Base-by-base conservation (phyloP, 148 eudicot species). In the Silene uniflora region DNA sequence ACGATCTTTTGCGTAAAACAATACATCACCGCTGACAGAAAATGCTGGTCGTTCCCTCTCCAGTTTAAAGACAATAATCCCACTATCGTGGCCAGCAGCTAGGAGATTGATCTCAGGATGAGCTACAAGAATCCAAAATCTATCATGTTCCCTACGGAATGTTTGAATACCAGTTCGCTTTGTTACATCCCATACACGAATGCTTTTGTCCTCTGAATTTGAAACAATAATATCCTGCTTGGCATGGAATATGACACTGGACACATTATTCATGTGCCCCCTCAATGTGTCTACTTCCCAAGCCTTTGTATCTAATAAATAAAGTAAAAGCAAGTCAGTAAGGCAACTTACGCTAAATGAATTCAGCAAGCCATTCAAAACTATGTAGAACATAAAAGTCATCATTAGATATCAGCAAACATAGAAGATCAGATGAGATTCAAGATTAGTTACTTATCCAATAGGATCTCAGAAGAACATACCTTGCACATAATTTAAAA, bases 11-110 rank as follows among this genome's bases (percentile, higher is more conserved):
- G 88, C 90, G 81, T 88, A 91, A 77, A 89, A 90, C 84, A 93
- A 80, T 16, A 84, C 62, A 61, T 93, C 98, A 27, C 94, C 91
- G 78, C 94, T 91, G 58, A 91, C 89, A 49, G 94, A 89, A 82
- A 91, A 93, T 13, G 98, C 98, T 73, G 98, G 98, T 29, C 98
- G 85, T 66, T 93, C 98, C 77, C 98, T 91, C 82, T 93, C 97
- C 81, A 91, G 75, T 83, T 89, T 91, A 63, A 91, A 91, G n/a
- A 91, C 93, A 61, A 91, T 90, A 88, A 91, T 87, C 29, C 93
- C 93, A 81, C 89, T 90, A 67, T 91, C 97, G 62, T 91, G 97
- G 44, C 97, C 97, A 76, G 97, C 92, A 61, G 95, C 95, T 0
- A 90, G 77, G 73, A 90, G 90, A 83, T 89, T 91, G 88, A 91